Evolutionary conservation across 1,139 yeast species (phyloP).

Genomic region (Candida freyschussii): DNA sequence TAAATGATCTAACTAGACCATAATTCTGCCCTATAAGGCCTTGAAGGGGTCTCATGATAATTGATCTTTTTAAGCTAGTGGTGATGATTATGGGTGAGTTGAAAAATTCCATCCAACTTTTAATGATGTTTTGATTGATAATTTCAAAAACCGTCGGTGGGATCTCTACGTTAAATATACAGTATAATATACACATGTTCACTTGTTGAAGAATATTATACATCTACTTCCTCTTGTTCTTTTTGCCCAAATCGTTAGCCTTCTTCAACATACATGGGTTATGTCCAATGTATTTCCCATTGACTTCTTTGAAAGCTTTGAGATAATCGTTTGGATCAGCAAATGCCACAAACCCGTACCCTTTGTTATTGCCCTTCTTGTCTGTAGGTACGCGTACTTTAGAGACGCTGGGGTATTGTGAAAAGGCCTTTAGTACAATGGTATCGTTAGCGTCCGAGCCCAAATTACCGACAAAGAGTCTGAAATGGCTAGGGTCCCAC

Average conservation of each 20-base stretch:
- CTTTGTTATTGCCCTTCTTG: conserved; percentile 37
- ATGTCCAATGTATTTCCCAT: conserved; percentile 70
- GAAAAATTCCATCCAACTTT: no score
- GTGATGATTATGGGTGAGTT: no score
- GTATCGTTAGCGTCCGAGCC: conserved; percentile 65
- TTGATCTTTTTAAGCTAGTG: not conserved
- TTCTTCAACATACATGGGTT: conserved; percentile 68
- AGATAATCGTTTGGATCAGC: conserved; percentile 57
- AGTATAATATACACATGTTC: no score
- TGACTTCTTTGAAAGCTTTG: conserved; percentile 67
- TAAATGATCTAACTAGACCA: no score
- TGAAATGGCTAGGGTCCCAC: conserved; percentile 66
- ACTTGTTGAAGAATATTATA: not conserved
- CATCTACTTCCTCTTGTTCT: not conserved
- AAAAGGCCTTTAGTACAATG: conserved; percentile 47
- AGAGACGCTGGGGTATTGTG: conserved; percentile 43
- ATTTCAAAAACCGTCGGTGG: no score
- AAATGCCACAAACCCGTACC: conserved; percentile 71
- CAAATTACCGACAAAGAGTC: conserved; percentile 70
- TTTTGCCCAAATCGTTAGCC: conserved; percentile 43
- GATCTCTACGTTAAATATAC: not conserved
- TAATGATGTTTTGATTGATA: no score
- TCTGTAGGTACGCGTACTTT: conserved; percentile 55
- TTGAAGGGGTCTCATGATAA: no score
- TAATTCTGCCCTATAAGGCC: no score